These are phyloP conservation scores for Theileria annulata DNA, from an alignment of 169 alveolate species.

Conservation along the genomic window DNA sequence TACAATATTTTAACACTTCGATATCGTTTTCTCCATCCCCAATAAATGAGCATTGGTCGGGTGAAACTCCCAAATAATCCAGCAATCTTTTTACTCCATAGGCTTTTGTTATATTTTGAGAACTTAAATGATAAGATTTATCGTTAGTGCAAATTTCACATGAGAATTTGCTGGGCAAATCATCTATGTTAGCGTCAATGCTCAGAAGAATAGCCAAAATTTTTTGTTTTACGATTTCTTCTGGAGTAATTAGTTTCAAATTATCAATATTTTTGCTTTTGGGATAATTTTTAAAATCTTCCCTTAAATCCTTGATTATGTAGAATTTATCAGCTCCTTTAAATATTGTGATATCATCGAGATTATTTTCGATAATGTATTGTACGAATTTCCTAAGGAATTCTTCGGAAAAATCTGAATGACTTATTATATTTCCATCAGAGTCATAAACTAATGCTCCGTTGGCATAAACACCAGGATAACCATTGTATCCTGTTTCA, in stretches of 20 bases:
- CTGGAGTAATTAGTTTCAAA: conserved; percentile 1
- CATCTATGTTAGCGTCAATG: background rate
- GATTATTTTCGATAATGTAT: conserved; percentile 7
- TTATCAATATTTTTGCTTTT: background rate
- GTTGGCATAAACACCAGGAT: conserved; percentile 65
- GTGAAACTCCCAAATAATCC: conserved; percentile 18
- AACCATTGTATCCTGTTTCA: conserved; percentile 55
- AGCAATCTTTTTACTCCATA: conserved; percentile 29
- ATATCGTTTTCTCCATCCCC: conserved; percentile 57
- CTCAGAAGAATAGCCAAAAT: background rate
- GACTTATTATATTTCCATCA: conserved; percentile 32
- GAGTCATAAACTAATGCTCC: conserved; percentile 58
- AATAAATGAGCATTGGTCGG: conserved; percentile 42
- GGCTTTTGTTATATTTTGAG: conserved; percentile 40
- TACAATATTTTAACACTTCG: conserved; percentile 26
- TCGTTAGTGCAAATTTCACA: background rate
- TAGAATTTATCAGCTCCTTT: background rate
- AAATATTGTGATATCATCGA: background rate
- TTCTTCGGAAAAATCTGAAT: conserved; percentile 10
- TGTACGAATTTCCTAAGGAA: conserved; percentile 1
- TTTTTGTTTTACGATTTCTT: background rate
- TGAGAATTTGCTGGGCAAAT: background rate
- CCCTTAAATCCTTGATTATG: background rate
- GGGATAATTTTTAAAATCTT: conserved; percentile 19
- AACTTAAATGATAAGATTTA: conserved; percentile 13